These are phyloP conservation scores for Penicillium janthinellum DNA, from an alignment of 2,329 filamentous ascomycete genomes.

Conservation along the genomic window DNA sequence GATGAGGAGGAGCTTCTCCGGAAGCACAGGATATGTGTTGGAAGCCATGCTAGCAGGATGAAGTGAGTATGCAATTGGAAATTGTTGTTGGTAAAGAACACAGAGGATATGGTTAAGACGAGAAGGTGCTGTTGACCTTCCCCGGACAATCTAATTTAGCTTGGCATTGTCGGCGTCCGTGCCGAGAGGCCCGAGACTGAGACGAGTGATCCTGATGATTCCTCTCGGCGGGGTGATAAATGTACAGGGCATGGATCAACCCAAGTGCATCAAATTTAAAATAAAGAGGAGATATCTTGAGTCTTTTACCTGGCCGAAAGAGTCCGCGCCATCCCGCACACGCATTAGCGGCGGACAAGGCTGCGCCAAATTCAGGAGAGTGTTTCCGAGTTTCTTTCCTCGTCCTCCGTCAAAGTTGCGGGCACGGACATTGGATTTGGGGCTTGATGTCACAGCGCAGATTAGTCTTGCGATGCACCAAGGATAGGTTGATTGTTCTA, in stretches of 20 bases:
- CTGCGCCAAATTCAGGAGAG: conserved; percentile 1
- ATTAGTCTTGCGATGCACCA: not conserved
- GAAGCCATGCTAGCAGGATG: conserved; percentile 14
- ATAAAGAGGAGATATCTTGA: not conserved
- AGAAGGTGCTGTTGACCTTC: not conserved
- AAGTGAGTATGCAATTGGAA: not conserved
- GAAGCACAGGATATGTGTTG: conserved; percentile 34
- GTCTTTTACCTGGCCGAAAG: not conserved
- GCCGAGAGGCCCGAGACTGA: not conserved
- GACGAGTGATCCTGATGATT: not conserved
- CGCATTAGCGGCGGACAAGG: conserved; percentile 19
- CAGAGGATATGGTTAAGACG: not conserved
- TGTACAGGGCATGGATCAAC: not conserved
- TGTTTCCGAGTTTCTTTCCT: conserved; percentile 1
- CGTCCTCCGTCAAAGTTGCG: not conserved
- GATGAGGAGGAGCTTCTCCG: conserved; percentile 42
- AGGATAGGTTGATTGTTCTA: no score
- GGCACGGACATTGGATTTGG: conserved; percentile 7
- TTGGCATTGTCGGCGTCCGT: conserved; percentile 2
- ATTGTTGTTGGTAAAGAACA: not conserved
- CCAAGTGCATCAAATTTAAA: not conserved
- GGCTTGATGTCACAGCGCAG: conserved; percentile 15
- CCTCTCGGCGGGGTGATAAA: not conserved
- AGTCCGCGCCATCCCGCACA: conserved; percentile 16
- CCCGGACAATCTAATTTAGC: not conserved